phyloP scores from a whole-genome alignment of 2,329 filamentous ascomycete genomes.

The Alternaria infectoria region DNA sequence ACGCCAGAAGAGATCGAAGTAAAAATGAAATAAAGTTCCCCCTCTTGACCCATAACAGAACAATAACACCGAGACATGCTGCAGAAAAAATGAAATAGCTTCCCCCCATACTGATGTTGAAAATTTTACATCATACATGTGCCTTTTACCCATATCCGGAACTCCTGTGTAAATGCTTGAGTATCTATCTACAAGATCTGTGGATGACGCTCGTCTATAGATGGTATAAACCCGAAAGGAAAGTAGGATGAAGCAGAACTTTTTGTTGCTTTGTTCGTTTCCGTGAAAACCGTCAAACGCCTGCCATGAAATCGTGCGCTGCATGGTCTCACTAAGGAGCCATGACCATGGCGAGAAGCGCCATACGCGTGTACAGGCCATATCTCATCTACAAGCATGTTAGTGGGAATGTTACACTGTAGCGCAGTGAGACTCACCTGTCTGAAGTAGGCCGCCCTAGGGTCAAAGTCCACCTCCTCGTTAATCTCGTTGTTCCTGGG shows the following conservation, averaged over 20 bases:
- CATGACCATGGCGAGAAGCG: slow-evolving; percentile 92
- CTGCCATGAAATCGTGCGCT: slow-evolving; percentile 9
- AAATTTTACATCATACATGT: slow-evolving; percentile 28
- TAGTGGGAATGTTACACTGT: slow-evolving; percentile 43
- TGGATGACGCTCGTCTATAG: background rate
- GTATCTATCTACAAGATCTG: slow-evolving; percentile 10
- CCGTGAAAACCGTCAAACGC: slow-evolving; percentile 17
- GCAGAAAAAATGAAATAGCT: slow-evolving; percentile 46
- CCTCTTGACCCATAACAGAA: background rate
- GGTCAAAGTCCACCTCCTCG: slow-evolving; percentile 97
- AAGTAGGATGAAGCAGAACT: background rate
- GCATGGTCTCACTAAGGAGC: slow-evolving; percentile 50
- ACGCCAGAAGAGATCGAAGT: slow-evolving; percentile 9
- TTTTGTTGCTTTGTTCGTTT: slow-evolving; percentile 15
- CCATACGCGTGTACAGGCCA: slow-evolving; percentile 97
- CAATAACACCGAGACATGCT: slow-evolving; percentile 6
- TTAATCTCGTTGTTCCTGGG: slow-evolving; percentile 92
- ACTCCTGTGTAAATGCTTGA: slow-evolving; percentile 15
- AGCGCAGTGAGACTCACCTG: slow-evolving; percentile 71
- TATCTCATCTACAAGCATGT: slow-evolving; percentile 81
- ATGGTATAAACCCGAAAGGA: slow-evolving; percentile 13
- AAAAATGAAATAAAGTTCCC: slow-evolving; percentile 16
- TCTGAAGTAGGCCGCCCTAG: slow-evolving; percentile 96
- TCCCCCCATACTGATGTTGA: slow-evolving; percentile 31
- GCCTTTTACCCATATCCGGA: background rate